Conservation (phyloP, 805 yeast species). For the Nakazawaea ambrosiae region DNA sequence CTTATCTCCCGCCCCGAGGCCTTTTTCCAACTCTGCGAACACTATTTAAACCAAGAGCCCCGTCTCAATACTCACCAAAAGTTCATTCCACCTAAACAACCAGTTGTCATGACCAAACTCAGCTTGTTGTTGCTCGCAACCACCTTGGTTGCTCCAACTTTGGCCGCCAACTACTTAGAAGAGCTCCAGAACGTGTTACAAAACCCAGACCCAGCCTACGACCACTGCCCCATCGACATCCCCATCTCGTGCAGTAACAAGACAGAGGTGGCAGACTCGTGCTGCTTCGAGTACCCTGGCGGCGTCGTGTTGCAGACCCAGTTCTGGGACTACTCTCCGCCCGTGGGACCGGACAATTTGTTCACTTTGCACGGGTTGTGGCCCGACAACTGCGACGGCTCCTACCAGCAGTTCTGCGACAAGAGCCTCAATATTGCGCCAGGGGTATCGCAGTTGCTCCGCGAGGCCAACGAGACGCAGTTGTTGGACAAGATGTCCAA, state of each 20-base stretch:
- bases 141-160: too few relatives aligned
- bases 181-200: too few relatives aligned
- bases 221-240: slow-evolving; percentile 44
- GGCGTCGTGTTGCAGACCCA: slow-evolving; percentile 82
- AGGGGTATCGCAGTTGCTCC: slow-evolving; percentile 39
- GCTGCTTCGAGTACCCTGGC: slow-evolving; percentile 85
- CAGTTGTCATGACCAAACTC: too few relatives aligned
- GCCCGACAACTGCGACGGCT: slow-evolving; percentile 86
- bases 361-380: slow-evolving; percentile 85
- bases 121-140: too few relatives aligned
- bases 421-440: slow-evolving; percentile 40
- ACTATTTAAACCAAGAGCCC: too few relatives aligned
- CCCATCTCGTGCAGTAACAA: slow-evolving; percentile 59
- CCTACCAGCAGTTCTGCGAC: slow-evolving; percentile 76
- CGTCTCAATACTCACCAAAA: too few relatives aligned
- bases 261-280: slow-evolving; percentile 48
- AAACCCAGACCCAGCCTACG: not conserved
- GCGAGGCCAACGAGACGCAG: slow-evolving; percentile 38
- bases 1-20: not conserved
- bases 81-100: too few relatives aligned
- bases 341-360: slow-evolving; percentile 60
- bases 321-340: slow-evolving; percentile 85
- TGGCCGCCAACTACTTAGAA: too few relatives aligned
- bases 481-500: slow-evolving; percentile 49
- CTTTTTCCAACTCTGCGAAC: too few relatives aligned